These are phyloP conservation scores for Alternaria hordeiaustralica DNA, from an alignment of 2,329 filamentous ascomycete species.

Conservation along the genomic window DNA sequence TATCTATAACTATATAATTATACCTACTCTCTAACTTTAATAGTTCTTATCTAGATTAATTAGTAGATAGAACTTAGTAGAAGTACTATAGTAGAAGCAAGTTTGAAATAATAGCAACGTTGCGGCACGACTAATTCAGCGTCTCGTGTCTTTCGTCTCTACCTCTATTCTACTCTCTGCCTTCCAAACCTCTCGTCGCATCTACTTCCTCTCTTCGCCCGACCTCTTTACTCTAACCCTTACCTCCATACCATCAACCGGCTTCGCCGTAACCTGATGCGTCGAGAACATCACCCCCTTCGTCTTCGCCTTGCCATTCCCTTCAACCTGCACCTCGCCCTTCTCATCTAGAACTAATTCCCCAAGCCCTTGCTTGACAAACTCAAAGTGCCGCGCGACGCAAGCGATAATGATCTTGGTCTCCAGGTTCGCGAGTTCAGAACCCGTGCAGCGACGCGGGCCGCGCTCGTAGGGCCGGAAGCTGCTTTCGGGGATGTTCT, in stretches of 20 bases:
- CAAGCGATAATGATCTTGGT: constrained; percentile 58
- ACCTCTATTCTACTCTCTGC: background rate
- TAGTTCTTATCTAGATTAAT: too few relatives aligned
- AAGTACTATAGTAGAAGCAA: too few relatives aligned
- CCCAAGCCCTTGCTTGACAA: constrained; percentile 42
- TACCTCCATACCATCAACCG: constrained; percentile 22
- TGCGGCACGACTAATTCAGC: too few relatives aligned
- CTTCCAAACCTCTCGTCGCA: background rate
- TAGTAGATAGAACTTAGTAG: too few relatives aligned
- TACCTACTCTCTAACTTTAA: too few relatives aligned
- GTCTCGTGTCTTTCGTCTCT: background rate
- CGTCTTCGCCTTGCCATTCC: constrained; percentile 7
- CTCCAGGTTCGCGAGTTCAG: constrained; percentile 61
- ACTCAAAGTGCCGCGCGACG: constrained; percentile 56
- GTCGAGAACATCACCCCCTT: constrained; percentile 13
- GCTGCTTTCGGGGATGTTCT: constrained; percentile 50
- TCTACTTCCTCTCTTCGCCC: background rate
- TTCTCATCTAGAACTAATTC: constrained; percentile 15
- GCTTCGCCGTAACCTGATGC: constrained; percentile 20
- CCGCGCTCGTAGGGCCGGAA: constrained; percentile 63
- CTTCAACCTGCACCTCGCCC: constrained; percentile 3
- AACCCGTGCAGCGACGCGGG: constrained; percentile 61
- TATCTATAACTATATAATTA: too few relatives aligned
- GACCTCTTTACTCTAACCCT: constrained; percentile 5
- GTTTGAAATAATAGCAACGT: too few relatives aligned